These are phyloP conservation scores for Aspergillus alliaceus DNA, from an alignment of 2,329 filamentous ascomycete genomes.

Conservation along the genomic window DNA sequence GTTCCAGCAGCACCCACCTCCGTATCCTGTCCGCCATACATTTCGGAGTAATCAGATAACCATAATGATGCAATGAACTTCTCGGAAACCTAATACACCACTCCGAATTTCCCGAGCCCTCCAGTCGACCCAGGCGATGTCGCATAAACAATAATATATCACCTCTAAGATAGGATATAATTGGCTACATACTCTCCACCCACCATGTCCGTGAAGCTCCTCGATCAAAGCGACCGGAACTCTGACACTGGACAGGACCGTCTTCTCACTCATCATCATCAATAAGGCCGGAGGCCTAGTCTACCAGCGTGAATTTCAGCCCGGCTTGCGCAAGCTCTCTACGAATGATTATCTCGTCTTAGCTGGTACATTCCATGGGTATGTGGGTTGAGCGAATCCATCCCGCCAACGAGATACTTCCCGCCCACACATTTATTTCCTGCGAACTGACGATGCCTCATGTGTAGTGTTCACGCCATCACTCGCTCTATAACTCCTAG, in stretches of 20 bases:
- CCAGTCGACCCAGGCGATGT: neutral
- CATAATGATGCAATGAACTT: neutral
- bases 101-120: no score
- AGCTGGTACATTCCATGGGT: conserved; percentile 96
- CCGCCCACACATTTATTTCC: neutral
- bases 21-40: neutral
- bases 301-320: conserved; percentile 92
- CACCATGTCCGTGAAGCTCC: neutral
- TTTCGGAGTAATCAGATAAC: neutral
- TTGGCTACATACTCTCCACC: neutral
- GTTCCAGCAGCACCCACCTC: neutral
- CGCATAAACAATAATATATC: neutral
- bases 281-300: conserved; percentile 97
- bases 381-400: conserved; percentile 23
- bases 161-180: neutral
- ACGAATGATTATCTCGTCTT: conserved; percentile 97
- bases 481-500: conserved; percentile 55
- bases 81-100: neutral
- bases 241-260: conserved; percentile 63
- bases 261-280: conserved; percentile 94
- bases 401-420: neutral
- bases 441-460: neutral
- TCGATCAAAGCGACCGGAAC: neutral
- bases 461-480: conserved; percentile 62
- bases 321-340: conserved; percentile 80